Evolutionary conservation across 495 filamentous ascomycete genomes (phyloP).

Genomic region (Neurospora pannonica): DNA sequence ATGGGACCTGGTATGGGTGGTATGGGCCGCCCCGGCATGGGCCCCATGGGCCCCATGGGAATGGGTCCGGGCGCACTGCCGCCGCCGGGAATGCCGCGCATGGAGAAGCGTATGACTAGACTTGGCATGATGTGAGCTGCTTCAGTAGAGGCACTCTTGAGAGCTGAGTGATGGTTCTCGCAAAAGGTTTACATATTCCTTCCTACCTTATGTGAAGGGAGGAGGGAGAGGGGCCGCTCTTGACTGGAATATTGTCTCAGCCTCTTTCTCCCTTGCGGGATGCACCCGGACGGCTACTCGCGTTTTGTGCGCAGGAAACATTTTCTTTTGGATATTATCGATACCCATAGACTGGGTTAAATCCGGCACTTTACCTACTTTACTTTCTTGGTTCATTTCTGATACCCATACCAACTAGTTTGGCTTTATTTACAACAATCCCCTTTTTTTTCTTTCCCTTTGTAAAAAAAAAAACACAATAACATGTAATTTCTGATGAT

Average conservation of each 20-base stretch:
- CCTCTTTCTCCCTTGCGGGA: not conserved
- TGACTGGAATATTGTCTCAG: not conserved
- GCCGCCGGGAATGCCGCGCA: conserved; percentile 20
- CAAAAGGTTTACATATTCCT: not conserved
- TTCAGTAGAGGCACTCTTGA: not conserved
- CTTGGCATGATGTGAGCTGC: conserved; percentile 72
- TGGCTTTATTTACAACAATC: conserved; percentile 12
- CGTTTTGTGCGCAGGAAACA: not conserved
- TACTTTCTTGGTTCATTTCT: not conserved
- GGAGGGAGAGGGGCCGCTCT: not conserved
- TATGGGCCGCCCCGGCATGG: not conserved
- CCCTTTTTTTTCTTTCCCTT: not conserved
- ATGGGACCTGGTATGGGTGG: conserved; percentile 13
- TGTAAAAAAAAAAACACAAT: not conserved
- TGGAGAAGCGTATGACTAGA: conserved; percentile 72
- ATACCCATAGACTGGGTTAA: not conserved
- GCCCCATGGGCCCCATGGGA: conserved; percentile 1
- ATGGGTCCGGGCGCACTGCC: conserved; percentile 13
- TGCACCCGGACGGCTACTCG: not conserved
- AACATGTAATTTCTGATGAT: not conserved
- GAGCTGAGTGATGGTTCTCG: not conserved
- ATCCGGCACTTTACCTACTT: not conserved
- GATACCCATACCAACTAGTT: not conserved
- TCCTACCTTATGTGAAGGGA: not conserved
- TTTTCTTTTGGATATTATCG: not conserved